Evolutionary conservation across 2,329 filamentous ascomycete species (phyloP), one percentile per base, ranked within the genome.

Genomic region (Aspergillus sp.): DNA sequence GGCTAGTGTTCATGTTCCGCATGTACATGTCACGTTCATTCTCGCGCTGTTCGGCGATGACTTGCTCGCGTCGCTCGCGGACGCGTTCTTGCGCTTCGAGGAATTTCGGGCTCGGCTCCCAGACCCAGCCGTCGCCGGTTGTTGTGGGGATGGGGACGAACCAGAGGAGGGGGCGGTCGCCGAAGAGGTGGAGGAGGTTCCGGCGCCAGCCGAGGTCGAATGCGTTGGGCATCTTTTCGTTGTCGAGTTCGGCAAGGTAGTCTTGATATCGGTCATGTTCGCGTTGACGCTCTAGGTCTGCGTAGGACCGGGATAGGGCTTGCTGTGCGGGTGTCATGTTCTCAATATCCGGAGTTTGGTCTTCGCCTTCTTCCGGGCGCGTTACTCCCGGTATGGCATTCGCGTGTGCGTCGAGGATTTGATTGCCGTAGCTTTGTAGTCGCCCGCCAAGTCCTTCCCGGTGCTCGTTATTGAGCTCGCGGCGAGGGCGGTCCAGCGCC

Each of bases 171-270:
- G 88, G 88, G 1, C 81, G 86, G 0, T 87, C 85, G 0, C 95
- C 95, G 67, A 99, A 92, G 2, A 99, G 84, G 74, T 97, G 91
- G 1, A 79, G 73, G 5, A 98, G 76, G 74, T 99, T 99, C 47
- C 85, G 85, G 61, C 85, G 87, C 85, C 89, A 90, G 62, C 95
- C 95, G 2, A 97, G 86, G 70, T 99, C 91, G 72, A 99, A 99
- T 2, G 93, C 95, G 72, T 95, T 93, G 1, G 95, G 95, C 28
- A 99, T 85, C 73, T 91, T 92, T 69, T 91, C 87, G 54, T 89
- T 92, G 76, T 97, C 93, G 74, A 92, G 85, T 74, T 98, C 93
- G 73, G 97, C 92, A 17, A 98, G 86, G 74, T 97, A 98, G 57
- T 87, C 84, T 66, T 90, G 84, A 71, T 94, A 93, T 64, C 90